Base-by-base conservation (phyloP, 495 filamentous ascomycete genomes). In the Hyphodiscus hymeniophilus region DNA sequence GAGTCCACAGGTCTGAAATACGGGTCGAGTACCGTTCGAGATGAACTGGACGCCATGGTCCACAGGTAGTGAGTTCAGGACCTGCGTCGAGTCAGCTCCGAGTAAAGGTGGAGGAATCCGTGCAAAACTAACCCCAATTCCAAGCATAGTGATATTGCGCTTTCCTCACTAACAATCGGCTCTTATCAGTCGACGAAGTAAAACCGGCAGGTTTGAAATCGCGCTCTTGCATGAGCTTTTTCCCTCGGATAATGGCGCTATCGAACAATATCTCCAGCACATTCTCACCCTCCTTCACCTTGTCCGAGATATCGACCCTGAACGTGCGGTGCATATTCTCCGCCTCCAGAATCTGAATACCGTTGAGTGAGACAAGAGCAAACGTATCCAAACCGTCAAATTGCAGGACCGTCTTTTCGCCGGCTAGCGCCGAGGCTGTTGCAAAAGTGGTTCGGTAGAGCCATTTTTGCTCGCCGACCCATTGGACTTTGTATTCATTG, bases 381-480 rank as follows among this genome's bases (percentile, higher is more conserved):
- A 82, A 90, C 0, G 86, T 92, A 56, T 94, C 87, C 32, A 94
- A 65, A 1, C 87, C 87, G 41, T 89, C 84, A 48, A 91, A 91
- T 7, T 75, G 79, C 38, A 88, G 58, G 4, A 77, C 70, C 3
- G 76, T 73, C 62, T 61, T n/a, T 55, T 42, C 18, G 15, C 41
- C 28, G 2, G 13, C 44, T 13, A 10, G 11, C 6, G 41, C 65
- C 48, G 53, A 63, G 30, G 30, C 8, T n/a, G 8, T n/a, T 35
- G 57, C 55, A 18, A 52, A 42, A 11, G 26, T 16, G 3, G 16
- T 41, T n/a, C n/a, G 7, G 30, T 33, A 33, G 8, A 33, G 8
- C 82, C 81, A 87, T 31, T 71, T 63, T 48, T 74, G 71, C 42
- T 85, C 77, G 38, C 79, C 81, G 18, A 84, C 75, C 82, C 81